Evolutionary conservation across 208 protist genomes (phyloP).

Genomic region (Leishmania gerbilli): DNA sequence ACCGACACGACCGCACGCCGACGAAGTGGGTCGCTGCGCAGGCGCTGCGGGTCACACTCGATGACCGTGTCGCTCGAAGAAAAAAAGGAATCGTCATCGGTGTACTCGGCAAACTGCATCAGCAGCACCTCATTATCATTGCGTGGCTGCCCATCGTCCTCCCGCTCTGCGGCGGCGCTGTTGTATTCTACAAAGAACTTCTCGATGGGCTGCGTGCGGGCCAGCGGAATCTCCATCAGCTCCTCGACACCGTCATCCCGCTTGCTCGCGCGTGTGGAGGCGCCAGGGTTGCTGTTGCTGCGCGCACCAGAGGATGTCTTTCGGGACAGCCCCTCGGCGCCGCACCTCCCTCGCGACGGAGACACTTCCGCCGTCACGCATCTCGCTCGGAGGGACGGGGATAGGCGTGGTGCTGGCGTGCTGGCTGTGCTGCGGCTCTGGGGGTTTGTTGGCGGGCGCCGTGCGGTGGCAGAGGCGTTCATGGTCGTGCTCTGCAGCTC

Average conservation of each 20-base stretch:
- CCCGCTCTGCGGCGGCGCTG: slow-evolving; percentile 29
- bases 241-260: slow-evolving; percentile 49
- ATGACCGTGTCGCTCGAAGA: slow-evolving; percentile 71
- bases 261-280: slow-evolving; percentile 23
- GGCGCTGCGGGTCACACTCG: slow-evolving; percentile 56
- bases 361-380: not conserved
- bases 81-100: slow-evolving; percentile 92
- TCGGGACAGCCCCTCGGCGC: slow-evolving; percentile 3
- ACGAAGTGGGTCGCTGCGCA: slow-evolving; percentile 53
- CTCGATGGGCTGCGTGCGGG: slow-evolving; percentile 61
- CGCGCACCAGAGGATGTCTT: slow-evolving; percentile 15
- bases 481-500: slow-evolving; percentile 12
- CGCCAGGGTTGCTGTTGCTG: slow-evolving; percentile 29
- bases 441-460: slow-evolving; percentile 7
- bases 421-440: slow-evolving; percentile 10
- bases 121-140: slow-evolving; percentile 82
- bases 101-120: slow-evolving; percentile 88
- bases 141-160: slow-evolving; percentile 45
- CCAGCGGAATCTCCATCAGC: slow-evolving; percentile 64
- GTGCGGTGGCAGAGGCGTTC: slow-evolving; percentile 21
- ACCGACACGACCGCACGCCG: slow-evolving; percentile 53
- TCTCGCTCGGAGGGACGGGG: not conserved
- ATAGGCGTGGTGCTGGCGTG: slow-evolving; percentile 6
- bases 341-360: slow-evolving; percentile 1
- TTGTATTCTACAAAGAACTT: slow-evolving; percentile 83